Percentiles rank a stretch among this genome's conserved stretches.
Conservation (phyloP, 805 yeast genomes). For the Yueomyces sp. region DNA sequence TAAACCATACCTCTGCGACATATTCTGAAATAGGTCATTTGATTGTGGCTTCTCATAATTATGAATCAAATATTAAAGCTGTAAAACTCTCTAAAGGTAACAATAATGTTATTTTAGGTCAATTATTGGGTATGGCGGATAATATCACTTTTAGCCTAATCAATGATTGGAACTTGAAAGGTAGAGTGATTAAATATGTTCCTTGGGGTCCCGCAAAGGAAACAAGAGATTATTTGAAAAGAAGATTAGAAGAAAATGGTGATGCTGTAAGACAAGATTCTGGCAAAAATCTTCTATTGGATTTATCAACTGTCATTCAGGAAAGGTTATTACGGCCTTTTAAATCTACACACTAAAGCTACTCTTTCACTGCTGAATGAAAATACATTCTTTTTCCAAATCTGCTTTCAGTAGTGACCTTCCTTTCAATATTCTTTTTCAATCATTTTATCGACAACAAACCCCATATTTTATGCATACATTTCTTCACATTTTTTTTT, state of each 20-base stretch:
- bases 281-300: slow-evolving; percentile 45
- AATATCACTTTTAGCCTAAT: slow-evolving; percentile 68
- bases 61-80: slow-evolving; percentile 60
- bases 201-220: slow-evolving; percentile 97
- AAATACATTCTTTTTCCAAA: too few species aligned
- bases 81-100: slow-evolving; percentile 34
- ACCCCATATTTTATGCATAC: too few species aligned
- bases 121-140: slow-evolving; percentile 92
- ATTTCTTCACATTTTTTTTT: too few species aligned
- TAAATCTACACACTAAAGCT: too few species aligned
- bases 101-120: slow-evolving; percentile 61
- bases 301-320: too few species aligned
- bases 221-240: slow-evolving; percentile 75
- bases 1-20: slow-evolving; percentile 31
- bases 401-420: too few species aligned
- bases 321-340: too few species aligned
- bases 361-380: too few species aligned
- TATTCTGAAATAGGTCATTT: slow-evolving; percentile 51
- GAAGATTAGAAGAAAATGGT: slow-evolving; percentile 92
- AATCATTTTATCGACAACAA: too few species aligned
- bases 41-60: slow-evolving; percentile 86
- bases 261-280: slow-evolving; percentile 81
- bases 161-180: slow-evolving; percentile 46
- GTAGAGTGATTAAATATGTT: slow-evolving; percentile 73
- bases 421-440: too few species aligned